These are phyloP conservation scores for Ilex paraguariensis DNA, from an alignment of 305 asterid genomes.

Conservation along the genomic window DNA sequence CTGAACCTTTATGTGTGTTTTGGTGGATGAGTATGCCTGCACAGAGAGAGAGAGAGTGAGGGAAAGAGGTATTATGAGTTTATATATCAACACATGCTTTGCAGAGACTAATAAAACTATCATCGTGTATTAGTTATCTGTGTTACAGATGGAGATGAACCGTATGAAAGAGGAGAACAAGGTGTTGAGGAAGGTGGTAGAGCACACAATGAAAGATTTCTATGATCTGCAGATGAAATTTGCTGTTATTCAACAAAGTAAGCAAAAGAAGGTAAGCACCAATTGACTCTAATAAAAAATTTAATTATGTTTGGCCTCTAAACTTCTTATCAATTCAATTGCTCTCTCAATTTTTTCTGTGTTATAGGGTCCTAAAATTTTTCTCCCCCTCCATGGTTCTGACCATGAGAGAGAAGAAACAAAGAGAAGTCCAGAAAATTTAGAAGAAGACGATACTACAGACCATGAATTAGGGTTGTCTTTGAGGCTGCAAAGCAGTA, in stretches of 20 bases:
- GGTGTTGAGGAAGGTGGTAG: constrained; percentile 34
- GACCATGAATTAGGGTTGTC: constrained; percentile 42
- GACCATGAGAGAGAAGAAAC: constrained; percentile 13
- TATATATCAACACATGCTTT: neutral
- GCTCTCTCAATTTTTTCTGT: neutral
- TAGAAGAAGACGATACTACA: constrained; percentile 20
- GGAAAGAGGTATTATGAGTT: neutral
- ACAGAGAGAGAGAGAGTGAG: no score
- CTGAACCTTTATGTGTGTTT: no score
- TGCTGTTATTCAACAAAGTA: constrained; percentile 26
- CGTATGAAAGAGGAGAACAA: constrained; percentile 56
- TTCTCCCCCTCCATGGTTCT: constrained; percentile 33
- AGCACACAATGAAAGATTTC: constrained; percentile 44
- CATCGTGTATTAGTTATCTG: constrained; percentile 21
- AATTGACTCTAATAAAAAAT: neutral
- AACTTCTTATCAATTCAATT: neutral
- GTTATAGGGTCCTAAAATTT: constrained; percentile 39
- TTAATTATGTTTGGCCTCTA: neutral
- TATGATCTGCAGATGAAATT: constrained; percentile 36
- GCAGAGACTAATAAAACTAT: no score
- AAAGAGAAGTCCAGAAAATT: constrained; percentile 12
- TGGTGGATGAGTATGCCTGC: no score
- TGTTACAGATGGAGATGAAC: constrained; percentile 44
- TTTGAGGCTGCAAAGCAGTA: constrained; percentile 29
- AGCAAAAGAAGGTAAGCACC: constrained; percentile 18